Evolutionary conservation across 2,329 filamentous ascomycete species (phyloP), one percentile per base, ranked within the genome.

Genomic region (Dactylella cylindrospora): DNA sequence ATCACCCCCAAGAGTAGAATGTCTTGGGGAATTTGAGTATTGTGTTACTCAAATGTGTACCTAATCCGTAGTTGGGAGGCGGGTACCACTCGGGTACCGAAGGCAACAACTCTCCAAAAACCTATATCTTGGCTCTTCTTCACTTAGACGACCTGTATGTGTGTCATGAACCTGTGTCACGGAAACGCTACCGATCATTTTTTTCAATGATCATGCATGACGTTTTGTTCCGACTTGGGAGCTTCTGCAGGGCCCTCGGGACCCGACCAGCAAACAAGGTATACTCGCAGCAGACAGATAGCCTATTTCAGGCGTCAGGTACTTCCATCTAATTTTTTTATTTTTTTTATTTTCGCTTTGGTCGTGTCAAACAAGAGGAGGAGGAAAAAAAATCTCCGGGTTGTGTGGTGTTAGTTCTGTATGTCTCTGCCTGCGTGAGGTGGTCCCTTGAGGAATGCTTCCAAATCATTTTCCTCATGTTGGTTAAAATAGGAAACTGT

Each of bases 401-500:
- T 28, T 4, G 39, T 13, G 22, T 17, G 15, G 5, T 13, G 13
- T 10, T 22, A 43, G 12, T n/a, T 17, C 26, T 45, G 33, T 45
- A 44, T 29, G 25, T 5, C 40, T 17, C 12, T 9, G 7, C 40
- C 40, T 28, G 15, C 28, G 19, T 33, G 10, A 29, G 38, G 45
- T 31, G 45, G 20, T 55, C 36, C 26, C 10, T 26, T 19, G 32
- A 39, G 36, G 35, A 55, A 61, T 62, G 57, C 57, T 62, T 62
- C 57, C 57, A 62, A 62, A 62, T 62, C 57, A 61, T 29, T 12
- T 19, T 33, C 35, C 19, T 12, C n/a, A 22, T 17, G 20, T 46
- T 32, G 19, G 15, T 54, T 62, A 62, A 62, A 62, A 54, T 41
- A 54, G 49, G 57, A 54, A 62, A 62, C 57, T 28, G 44, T 53